Evolutionary conservation across 2,329 filamentous ascomycete genomes (phyloP).

Genomic region (Xylariaceae sp.): DNA sequence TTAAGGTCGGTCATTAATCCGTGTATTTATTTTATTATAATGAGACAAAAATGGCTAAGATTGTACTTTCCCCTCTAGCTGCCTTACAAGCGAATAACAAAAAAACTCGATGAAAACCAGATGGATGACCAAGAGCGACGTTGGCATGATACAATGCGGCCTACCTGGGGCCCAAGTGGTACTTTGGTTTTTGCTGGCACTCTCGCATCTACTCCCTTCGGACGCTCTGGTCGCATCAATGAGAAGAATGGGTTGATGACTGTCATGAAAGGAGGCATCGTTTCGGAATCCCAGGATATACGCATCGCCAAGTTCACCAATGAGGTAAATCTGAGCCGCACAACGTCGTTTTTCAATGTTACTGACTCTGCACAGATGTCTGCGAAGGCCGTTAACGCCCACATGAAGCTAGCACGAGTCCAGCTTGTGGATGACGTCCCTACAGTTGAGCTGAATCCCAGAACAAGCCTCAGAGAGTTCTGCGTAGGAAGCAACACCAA

Average conservation of each 20-base stretch:
- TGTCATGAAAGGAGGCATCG: constrained; percentile 52
- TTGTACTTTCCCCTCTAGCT: constrained; percentile 54
- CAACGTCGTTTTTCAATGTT: constrained; percentile 1
- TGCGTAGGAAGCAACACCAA: constrained; percentile 30
- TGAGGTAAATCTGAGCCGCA: constrained; percentile 36
- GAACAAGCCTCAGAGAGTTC: constrained; percentile 46
- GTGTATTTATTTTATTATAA: constrained; percentile 26
- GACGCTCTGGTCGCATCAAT: constrained; percentile 25
- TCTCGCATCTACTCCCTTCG: constrained; percentile 26
- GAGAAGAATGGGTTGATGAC: constrained; percentile 46
- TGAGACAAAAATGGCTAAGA: constrained; percentile 34
- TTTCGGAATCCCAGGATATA: constrained; percentile 61
- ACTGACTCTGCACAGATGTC: constrained; percentile 39
- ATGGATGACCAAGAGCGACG: constrained; percentile 60
- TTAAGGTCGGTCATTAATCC: constrained; percentile 73
- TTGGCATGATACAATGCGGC: constrained; percentile 72
- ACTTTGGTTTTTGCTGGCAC: constrained; percentile 62
- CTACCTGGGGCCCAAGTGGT: constrained; percentile 73
- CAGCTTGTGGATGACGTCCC: constrained; percentile 55
- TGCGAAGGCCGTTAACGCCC: constrained; percentile 49
- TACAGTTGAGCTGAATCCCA: constrained; percentile 43
- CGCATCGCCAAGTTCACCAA: constrained; percentile 60
- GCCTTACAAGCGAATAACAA: constrained; percentile 78
- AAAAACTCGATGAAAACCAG: constrained; percentile 55
- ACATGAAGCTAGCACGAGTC: constrained; percentile 53